phyloP scores from a whole-genome alignment of 2,329 filamentous ascomycete species.

The Talaromyces atroroseus region DNA sequence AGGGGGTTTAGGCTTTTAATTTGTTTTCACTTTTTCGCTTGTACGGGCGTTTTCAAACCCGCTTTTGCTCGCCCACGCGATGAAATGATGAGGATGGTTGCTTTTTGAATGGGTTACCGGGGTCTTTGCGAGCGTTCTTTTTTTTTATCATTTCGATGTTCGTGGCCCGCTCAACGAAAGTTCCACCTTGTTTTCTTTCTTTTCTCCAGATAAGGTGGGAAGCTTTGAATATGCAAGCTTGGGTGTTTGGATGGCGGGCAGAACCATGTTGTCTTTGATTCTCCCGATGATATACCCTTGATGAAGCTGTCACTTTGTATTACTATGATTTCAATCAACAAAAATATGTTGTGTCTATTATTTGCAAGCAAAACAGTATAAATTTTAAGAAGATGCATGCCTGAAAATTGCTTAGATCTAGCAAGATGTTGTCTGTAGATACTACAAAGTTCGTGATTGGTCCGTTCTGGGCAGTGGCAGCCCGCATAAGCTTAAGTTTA shows the following conservation, averaged over 20 bases:
- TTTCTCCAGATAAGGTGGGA: not conserved
- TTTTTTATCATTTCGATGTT: not conserved
- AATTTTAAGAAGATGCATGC: too few species aligned
- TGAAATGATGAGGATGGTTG: conserved; percentile 16
- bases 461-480: not conserved
- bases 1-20: not conserved
- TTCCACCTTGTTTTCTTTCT: not conserved
- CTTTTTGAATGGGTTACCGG: conserved; percentile 11
- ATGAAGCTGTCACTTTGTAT: conserved; percentile 10
- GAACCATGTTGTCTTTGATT: not conserved
- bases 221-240: conserved; percentile 4
- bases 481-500: not conserved
- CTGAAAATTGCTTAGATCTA: not conserved
- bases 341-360: conserved; percentile 1
- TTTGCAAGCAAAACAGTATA: not conserved
- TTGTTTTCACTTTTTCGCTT: conserved; percentile 11
- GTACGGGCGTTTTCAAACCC: conserved; percentile 9
- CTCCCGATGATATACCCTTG: conserved; percentile 6
- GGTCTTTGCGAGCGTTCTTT: conserved; percentile 13
- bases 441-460: not conserved
- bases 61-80: conserved; percentile 6
- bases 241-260: not conserved
- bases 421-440: too few species aligned
- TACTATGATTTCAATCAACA: conserved; percentile 3
- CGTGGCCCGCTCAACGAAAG: not conserved